Evolutionary conservation across 805 yeast genomes (phyloP), one percentile per base, ranked within the genome.

Genomic region (Candida manassasensis): DNA sequence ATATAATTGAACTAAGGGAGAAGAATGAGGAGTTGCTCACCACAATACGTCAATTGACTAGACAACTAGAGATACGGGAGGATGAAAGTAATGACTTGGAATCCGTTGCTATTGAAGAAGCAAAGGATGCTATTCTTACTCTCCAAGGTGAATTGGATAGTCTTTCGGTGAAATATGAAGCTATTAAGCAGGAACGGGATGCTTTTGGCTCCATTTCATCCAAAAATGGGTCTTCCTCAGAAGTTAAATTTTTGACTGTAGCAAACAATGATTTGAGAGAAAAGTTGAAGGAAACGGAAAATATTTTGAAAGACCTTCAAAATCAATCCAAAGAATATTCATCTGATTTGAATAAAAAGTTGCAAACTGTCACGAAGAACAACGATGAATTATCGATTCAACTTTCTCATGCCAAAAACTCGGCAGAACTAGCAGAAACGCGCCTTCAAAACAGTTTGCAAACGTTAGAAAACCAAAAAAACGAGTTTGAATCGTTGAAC

Each of bases 11-110:
- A 32, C 62, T 90, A 34, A 84, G 86, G 48, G 62, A 71, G 34
- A 84, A 79, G 55, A 90, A 90, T 51, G 77, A 80, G 44, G 84
- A 86, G 35, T 67, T 90, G 18, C 59, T 88, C 22, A 62, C 68
- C 24, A 76, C 84, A 2, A 77, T 84, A 1, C 72, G 97, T 42
- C 75, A 75, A 34, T 63, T 90, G 12, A 94, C 90, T 8, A 67
- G 71, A 26, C 77, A 79, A 48, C 62, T 89, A 36, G 96, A 89
- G 51, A 58, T 53, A 4, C 74, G 76, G 33, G 95, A 84, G 45
- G 52, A 54, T 21, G 64, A 63, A 19, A 53, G 62, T 41, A 39
- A 58, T 18, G 59, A 58, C 34, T 40, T 71, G 15, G 79, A 75
- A 43, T 64, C 68, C 14, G 59, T 62, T 3, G 77, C 77, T 0